phyloP scores from a whole-genome alignment of 139 green algal species.

The Micractinium conductrix region DNA sequence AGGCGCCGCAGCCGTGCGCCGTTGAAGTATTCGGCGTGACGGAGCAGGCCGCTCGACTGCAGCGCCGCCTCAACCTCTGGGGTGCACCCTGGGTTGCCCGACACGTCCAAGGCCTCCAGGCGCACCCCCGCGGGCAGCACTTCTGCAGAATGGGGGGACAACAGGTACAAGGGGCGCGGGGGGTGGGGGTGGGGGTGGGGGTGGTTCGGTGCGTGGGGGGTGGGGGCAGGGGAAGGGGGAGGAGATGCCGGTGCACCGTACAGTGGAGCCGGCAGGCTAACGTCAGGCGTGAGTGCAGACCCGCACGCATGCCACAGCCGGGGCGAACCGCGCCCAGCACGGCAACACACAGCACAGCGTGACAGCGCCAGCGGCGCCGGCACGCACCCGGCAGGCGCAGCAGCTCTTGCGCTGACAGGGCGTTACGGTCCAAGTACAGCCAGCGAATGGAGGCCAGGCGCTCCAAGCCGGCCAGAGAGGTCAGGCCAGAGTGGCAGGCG shows the following conservation, averaged over 20 bases:
- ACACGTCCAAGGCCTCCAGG: slow-evolving; percentile 16
- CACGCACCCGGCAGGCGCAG: slow-evolving; percentile 10
- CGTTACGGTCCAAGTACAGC: slow-evolving; percentile 24
- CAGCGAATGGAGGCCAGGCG: background rate
- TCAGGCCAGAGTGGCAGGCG: slow-evolving; percentile 3
- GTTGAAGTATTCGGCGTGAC: background rate
- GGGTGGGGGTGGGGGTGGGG: too few species aligned
- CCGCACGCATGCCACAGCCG: background rate
- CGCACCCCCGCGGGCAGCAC: background rate
- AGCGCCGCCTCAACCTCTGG: background rate
- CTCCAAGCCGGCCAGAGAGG: background rate
- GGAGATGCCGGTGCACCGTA: background rate
- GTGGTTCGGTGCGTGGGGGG: too few species aligned
- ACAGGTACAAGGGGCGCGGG: too few species aligned
- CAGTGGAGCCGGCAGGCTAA: background rate
- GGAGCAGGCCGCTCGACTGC: background rate
- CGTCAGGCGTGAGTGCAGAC: background rate
- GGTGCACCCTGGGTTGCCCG: background rate
- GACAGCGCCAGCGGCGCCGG: too few species aligned
- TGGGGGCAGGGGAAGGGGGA: background rate
- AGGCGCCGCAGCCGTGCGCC: background rate
- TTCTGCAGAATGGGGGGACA: too few species aligned
- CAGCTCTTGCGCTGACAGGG: background rate
- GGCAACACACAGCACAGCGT: too few species aligned
- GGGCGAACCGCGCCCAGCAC: too few species aligned